A percentile compares a stretch with the other conserved stretches of the same genome.
These are phyloP conservation scores for Linnemannia zychae DNA, from an alignment of 192 early-diverging fungal species.

Conservation along the genomic window DNA sequence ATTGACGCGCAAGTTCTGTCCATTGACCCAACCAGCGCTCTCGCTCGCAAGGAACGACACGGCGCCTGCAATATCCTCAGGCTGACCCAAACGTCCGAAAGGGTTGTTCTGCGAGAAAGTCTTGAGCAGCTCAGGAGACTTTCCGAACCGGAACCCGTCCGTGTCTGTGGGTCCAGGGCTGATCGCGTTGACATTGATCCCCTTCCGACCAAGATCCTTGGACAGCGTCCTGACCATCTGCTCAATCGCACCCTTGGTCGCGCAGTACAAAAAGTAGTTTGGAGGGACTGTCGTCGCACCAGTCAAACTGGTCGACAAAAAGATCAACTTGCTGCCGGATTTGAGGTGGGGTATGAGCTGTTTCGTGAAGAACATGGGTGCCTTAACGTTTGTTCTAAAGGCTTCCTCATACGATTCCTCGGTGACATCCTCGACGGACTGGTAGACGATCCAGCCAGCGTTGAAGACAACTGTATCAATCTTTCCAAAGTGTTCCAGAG, in stretches of 20 bases:
- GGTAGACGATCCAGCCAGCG: conserved; percentile 89
- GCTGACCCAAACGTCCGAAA: conserved; percentile 19
- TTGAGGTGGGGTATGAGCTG: conserved; percentile 80
- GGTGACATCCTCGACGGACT: conserved; percentile 81
- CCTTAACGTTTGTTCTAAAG: conserved; percentile 84
- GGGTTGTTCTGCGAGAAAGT: conserved; percentile 6
- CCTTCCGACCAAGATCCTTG: conserved; percentile 44
- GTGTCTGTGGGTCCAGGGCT: conserved; percentile 45
- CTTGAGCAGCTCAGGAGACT: conserved; percentile 28
- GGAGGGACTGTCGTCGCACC: conserved; percentile 81
- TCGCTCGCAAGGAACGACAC: conserved; percentile 35
- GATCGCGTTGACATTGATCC: conserved; percentile 42
- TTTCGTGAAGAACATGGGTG: conserved; percentile 83
- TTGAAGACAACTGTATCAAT: conserved; percentile 84
- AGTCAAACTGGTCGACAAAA: conserved; percentile 80
- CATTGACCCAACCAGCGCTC: conserved; percentile 30
- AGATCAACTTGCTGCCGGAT: conserved; percentile 80
- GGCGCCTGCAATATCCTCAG: conserved; percentile 35
- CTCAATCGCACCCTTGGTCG: conserved; percentile 87
- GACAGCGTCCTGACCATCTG: conserved; percentile 85
- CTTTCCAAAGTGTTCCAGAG: conserved; percentile 64
- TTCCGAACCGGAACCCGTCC: conserved; percentile 36
- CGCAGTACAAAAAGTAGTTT: conserved; percentile 74
- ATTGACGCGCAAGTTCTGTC: conserved; percentile 33
- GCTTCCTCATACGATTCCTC: conserved; percentile 90